A percentile compares a stretch with the other conserved stretches of the same genome.
Conservation (phyloP, 1,139 yeast species). For the Lodderomyces pseudojiufengensis region DNA sequence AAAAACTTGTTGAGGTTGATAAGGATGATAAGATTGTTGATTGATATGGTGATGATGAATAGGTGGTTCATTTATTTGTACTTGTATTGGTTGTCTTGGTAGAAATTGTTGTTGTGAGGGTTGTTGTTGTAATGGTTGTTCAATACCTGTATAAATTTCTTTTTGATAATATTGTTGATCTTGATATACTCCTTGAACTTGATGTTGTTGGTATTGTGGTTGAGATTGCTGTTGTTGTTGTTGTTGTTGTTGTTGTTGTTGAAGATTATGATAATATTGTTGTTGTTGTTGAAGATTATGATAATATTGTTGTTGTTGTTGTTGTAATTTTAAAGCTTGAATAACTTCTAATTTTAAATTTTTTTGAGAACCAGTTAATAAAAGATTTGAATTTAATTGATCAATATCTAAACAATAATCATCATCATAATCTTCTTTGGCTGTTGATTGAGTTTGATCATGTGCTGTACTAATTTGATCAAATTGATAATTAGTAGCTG, state of each 20-base stretch:
- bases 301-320: conserved; percentile 9
- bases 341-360: conserved; percentile 18
- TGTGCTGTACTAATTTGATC: conserved; percentile 9
- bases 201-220: too few species aligned
- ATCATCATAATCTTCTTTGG: conserved; percentile 39
- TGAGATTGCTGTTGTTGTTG: conserved; percentile 14
- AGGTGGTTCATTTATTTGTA: too few species aligned
- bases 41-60: too few species aligned
- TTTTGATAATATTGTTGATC: too few species aligned
- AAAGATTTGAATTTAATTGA: conserved; percentile 27
- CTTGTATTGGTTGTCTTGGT: too few species aligned
- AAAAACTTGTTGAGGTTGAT: too few species aligned
- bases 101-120: too few species aligned
- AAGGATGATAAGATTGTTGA: too few species aligned
- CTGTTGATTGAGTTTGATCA: conserved; percentile 5
- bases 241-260: conserved; percentile 6
- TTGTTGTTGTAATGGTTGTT: too few species aligned
- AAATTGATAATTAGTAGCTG: conserved; percentile 8
- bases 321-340: conserved; percentile 15
- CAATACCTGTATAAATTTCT: too few species aligned
- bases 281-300: conserved; percentile 10
- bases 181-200: too few species aligned
- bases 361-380: conserved; percentile 14
- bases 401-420: conserved; percentile 46
- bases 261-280: conserved; percentile 7